phyloP scores from a whole-genome alignment of 2,329 filamentous ascomycete species.

The Colletotrichum sp. region DNA sequence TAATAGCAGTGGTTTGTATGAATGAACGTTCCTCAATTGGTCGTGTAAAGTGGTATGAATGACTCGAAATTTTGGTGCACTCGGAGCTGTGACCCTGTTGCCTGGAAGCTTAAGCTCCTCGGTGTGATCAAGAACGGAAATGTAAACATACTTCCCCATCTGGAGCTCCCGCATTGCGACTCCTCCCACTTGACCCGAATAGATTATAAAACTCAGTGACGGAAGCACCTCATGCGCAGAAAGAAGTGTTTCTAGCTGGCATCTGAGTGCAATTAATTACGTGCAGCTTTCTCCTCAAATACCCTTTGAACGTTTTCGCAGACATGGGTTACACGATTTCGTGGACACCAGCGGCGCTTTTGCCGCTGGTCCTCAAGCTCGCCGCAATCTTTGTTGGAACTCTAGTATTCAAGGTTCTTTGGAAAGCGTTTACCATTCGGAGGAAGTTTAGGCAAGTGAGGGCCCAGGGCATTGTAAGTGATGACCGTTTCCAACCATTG shows the following conservation, averaged over 20 bases:
- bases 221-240: neutral
- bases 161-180: neutral
- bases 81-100: neutral
- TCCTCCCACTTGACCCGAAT: neutral
- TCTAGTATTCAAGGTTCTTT: neutral
- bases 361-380: neutral
- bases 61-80: neutral
- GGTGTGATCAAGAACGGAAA: neutral
- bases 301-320: neutral
- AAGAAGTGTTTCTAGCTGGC: neutral
- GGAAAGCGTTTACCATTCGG: neutral
- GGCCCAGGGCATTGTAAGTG: neutral
- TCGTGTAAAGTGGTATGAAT: neutral
- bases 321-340: neutral
- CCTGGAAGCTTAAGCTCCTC: neutral
- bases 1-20: neutral
- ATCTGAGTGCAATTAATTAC: neutral
- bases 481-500: fast-evolving
- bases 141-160: neutral
- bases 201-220: neutral
- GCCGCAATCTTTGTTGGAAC: neutral
- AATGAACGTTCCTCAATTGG: neutral
- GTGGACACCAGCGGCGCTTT: neutral
- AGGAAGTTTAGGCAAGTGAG: neutral
- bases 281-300: neutral